phyloP scores from a whole-genome alignment of 1,284 basidiomycete genomes.

The Puccinia triticina region DNA sequence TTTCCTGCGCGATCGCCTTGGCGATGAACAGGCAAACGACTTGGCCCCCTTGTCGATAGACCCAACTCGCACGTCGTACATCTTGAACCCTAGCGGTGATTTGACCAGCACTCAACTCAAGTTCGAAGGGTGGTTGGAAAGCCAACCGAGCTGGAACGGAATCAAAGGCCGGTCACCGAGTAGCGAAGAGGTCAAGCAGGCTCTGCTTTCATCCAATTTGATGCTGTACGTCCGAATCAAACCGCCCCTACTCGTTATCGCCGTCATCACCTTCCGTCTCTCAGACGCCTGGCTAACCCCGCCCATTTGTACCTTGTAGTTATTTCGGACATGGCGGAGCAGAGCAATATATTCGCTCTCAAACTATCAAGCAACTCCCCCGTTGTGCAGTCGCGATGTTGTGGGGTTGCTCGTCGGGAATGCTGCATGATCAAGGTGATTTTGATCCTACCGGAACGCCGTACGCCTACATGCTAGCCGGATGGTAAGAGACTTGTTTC shows the following conservation, averaged over 20 bases:
- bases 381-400: conserved; percentile 91
- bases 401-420: conserved; percentile 96
- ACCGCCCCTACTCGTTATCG: not conserved
- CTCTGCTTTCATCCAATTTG: conserved; percentile 73
- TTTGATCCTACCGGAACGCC: conserved; percentile 90
- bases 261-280: not conserved
- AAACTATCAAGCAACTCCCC: conserved; percentile 76
- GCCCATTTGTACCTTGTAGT: conserved; percentile 62
- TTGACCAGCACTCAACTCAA: conserved; percentile 78
- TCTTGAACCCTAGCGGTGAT: conserved; percentile 92
- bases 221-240: conserved; percentile 71
- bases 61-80: conserved; percentile 73
- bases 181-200: conserved; percentile 76
- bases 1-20: conserved; percentile 77
- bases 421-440: conserved; percentile 83
- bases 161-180: conserved; percentile 74
- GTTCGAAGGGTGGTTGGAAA: conserved; percentile 74
- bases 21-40: conserved; percentile 45
- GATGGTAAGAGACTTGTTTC: conserved; percentile 71
- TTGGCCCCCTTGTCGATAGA: conserved; percentile 63
- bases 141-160: conserved; percentile 74
- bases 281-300: not conserved
- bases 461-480: conserved; percentile 90
- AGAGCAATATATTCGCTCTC: conserved; percentile 87
- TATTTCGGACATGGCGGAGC: conserved; percentile 97